Conservation (phyloP, 2,329 filamentous ascomycete genomes). For the Epichloe glyceriae region DNA sequence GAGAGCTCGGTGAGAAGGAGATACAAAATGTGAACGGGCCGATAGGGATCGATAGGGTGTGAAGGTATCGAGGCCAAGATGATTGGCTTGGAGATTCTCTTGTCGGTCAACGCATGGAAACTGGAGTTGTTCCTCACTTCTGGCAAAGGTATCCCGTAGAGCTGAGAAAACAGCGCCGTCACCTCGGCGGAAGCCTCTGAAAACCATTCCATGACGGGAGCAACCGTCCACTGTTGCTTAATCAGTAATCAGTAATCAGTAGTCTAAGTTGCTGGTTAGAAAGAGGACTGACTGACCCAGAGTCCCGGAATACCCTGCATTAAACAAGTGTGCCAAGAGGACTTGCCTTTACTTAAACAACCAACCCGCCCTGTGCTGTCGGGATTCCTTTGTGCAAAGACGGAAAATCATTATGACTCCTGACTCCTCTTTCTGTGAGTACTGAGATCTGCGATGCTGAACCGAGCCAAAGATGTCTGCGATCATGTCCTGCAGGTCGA, state of each 20-base stretch:
- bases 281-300: too few species aligned
- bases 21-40: conserved; percentile 5
- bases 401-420: too few species aligned
- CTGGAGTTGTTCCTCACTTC: not conserved
- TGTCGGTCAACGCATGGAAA: not conserved
- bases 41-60: conserved; percentile 1
- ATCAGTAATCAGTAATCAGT: too few species aligned
- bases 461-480: not conserved
- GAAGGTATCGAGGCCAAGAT: conserved; percentile 4
- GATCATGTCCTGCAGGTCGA: not conserved
- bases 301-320: not conserved
- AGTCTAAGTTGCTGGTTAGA: too few species aligned
- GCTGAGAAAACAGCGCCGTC: not conserved
- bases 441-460: not conserved
- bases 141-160: not conserved
- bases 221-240: not conserved
- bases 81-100: not conserved
- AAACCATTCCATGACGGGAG: not conserved
- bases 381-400: not conserved
- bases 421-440: too few species aligned
- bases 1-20: conserved; percentile 3
- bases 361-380: not conserved
- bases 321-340: not conserved
- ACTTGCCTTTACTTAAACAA: not conserved
- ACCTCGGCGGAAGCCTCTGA: conserved; percentile 1